These are phyloP conservation scores for Parastagonospora avenae DNA, from an alignment of 2,329 filamentous ascomycete species.

Conservation along the genomic window DNA sequence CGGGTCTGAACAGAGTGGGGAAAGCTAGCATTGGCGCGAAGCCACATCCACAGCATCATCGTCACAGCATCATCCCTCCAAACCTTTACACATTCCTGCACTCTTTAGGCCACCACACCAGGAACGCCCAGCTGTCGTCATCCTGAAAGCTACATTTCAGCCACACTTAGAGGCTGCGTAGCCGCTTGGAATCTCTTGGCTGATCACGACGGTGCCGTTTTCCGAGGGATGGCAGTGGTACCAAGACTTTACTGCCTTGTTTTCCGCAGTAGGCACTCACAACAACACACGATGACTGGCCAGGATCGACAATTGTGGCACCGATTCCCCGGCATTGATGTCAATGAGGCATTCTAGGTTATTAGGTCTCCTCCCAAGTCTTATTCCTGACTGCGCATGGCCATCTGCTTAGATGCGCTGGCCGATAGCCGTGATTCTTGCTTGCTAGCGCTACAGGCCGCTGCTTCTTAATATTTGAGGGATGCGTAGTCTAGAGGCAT, in stretches of 20 bases:
- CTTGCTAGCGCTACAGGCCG: not conserved
- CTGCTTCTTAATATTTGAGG: not conserved
- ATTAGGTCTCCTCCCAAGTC: not conserved
- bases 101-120: not conserved
- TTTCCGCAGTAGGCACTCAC: not conserved
- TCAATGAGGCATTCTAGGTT: no score
- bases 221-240: not conserved
- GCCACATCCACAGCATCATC: no score
- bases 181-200: not conserved
- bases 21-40: no score
- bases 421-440: not conserved
- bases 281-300: no score
- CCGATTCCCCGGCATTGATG: not conserved
- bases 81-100: not conserved
- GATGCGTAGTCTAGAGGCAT: not conserved
- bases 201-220: not conserved
- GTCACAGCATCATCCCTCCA: not conserved
- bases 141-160: not conserved
- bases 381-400: not conserved
- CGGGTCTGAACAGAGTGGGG: no score
- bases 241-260: slow-evolving; percentile 3
- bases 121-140: not conserved
- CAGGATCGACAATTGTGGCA: not conserved
- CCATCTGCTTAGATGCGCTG: not conserved
- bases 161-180: not conserved